Evolutionary conservation across 805 yeast species (phyloP), one percentile per base, ranked within the genome.

Genomic region (Sporopachydermia quercuum): DNA sequence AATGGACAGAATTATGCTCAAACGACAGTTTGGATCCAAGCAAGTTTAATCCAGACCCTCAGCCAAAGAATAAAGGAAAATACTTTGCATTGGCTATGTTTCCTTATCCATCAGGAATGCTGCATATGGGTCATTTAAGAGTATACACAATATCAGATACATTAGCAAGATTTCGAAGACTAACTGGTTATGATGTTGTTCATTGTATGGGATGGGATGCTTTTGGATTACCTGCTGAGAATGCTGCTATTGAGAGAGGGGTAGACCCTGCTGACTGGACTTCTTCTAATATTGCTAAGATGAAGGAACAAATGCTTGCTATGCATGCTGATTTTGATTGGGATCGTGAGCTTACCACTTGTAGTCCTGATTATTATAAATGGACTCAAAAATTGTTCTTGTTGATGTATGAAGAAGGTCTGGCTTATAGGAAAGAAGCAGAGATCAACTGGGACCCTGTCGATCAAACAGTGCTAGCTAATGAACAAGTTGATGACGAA

Each of bases 131-230:
- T 0, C 98, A 91, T 58, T 66, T 87, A 36, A 65, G 98, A 40
- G 98, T 91, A 0, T 91, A 83, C 57, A 81, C 96, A 1, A 85
- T 91, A 19, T 76, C 87, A 49, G 98, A 91, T 56, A 79, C 76
- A 2, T 54, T 91, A 34, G 70, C 94, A 1, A 64, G 97, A 47
- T 89, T 71, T 56, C 71, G 83, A 47, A 65, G 91, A 46, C 68
- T 83, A 59, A 71, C 70, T 39, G 96, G 96, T 1, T 70, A 67
- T 48, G 61, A 76, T 33, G 95, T 89, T 11, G 65, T 89, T 2
- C 95, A 91, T 54, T 96, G 97, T 0, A 87, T 91, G 94, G 98
- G 98, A 0, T 91, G 96, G 96, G 98, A 91, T 63, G 94, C 97
- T 0, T 91, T 91, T 66, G 98, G 98, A 1, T 64, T 91, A 18